Percentiles rank a stretch among this genome's conserved stretches.
phyloP scores from a whole-genome alignment of 306 rosid genomes.

The Pachyrhizus erosus region DNA sequence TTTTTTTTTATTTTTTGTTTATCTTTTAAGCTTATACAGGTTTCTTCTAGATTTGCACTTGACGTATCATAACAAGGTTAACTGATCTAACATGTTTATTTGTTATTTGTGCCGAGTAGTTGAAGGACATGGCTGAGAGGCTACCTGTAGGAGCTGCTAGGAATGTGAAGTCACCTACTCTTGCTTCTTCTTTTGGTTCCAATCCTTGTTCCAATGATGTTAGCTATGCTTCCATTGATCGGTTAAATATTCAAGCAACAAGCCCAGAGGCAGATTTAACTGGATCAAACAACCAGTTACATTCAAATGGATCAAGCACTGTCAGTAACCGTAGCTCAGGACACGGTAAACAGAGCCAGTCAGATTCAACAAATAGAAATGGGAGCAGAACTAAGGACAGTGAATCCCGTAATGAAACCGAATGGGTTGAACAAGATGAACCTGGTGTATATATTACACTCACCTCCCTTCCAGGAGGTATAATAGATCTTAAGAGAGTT shows the following conservation, averaged over 20 bases:
- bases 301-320: conserved; percentile 76
- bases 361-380: conserved; percentile 68
- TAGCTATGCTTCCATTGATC: conserved; percentile 61
- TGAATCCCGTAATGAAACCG: conserved; percentile 78
- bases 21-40: conserved; percentile 24
- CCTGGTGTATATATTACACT: conserved; percentile 97
- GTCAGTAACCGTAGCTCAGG: conserved; percentile 57
- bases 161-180: conserved; percentile 75
- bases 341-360: conserved; percentile 73
- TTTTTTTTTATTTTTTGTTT: not conserved
- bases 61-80: conserved; percentile 17
- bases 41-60: conserved; percentile 29
- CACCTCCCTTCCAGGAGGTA: conserved; percentile 89
- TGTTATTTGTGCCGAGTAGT: conserved; percentile 56
- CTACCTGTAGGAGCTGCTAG: conserved; percentile 90
- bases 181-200: conserved; percentile 76
- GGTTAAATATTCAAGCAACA: conserved; percentile 65
- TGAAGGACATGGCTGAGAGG: conserved; percentile 99
- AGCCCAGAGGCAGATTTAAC: conserved; percentile 72
- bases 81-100: conserved; percentile 34
- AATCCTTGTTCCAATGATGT: conserved; percentile 66
- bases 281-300: conserved; percentile 69
- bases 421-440: conserved; percentile 99
- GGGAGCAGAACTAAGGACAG: conserved; percentile 82
- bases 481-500: conserved; percentile 90